Conservation (phyloP, 1,139 yeast genomes). For the Pichia sorboxylosa region DNA sequence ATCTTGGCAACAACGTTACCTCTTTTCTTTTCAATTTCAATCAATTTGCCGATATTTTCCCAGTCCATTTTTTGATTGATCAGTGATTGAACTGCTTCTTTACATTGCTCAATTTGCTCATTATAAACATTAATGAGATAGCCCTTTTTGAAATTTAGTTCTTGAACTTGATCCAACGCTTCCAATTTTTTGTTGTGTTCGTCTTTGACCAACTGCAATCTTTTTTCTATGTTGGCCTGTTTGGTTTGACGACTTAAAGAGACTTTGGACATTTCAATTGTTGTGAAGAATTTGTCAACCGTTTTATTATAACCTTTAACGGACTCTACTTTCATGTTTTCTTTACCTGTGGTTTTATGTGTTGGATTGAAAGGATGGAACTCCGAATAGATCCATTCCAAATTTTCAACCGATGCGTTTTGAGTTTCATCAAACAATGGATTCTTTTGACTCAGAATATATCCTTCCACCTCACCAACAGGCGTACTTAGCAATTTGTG, state of each 20-base stretch:
- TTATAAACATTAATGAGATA: conserved; percentile 62
- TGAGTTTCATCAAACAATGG: conserved; percentile 33
- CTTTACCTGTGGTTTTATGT: conserved; percentile 26
- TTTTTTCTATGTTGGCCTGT: conserved; percentile 59
- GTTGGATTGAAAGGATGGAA: conserved; percentile 76
- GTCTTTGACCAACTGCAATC: conserved; percentile 60
- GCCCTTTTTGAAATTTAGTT: conserved; percentile 56
- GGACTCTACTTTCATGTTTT: conserved; percentile 18
- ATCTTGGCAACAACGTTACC: conserved; percentile 53
- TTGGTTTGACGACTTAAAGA: conserved; percentile 65
- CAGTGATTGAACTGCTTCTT: conserved; percentile 50
- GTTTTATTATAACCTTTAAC: conserved; percentile 65
- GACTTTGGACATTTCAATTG: conserved; percentile 71
- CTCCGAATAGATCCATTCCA: conserved; percentile 58
- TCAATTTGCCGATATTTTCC: conserved; percentile 73
- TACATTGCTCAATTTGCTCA: conserved; percentile 62
- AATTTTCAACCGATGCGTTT: conserved; percentile 20
- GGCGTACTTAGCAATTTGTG: conserved; percentile 21
- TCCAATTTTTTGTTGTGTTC: conserved; percentile 68
- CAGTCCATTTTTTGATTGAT: conserved; percentile 89
- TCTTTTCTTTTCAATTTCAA: conserved; percentile 56
- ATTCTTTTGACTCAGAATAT: conserved; percentile 54
- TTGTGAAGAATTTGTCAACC: conserved; percentile 73
- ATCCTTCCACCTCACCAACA: conserved; percentile 39
- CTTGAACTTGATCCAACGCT: conserved; percentile 54